phyloP scores from a whole-genome alignment of 2,329 filamentous ascomycete genomes.

The Penicillium sp. region DNA sequence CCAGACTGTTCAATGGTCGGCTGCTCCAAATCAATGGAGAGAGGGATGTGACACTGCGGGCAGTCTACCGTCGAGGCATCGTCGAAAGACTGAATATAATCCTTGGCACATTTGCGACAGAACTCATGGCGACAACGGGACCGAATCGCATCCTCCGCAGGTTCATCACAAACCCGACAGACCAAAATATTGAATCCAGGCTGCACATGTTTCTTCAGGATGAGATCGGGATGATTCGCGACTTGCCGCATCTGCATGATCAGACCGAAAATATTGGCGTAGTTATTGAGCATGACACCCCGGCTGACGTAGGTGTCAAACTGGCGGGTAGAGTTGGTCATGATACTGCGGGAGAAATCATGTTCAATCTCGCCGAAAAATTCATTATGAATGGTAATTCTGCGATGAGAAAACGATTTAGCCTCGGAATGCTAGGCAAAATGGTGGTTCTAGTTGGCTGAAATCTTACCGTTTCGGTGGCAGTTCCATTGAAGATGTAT shows the following conservation, averaged over 20 bases:
- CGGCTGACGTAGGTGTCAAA: slow-evolving; percentile 96
- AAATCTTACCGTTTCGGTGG: slow-evolving; percentile 74
- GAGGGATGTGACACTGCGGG: slow-evolving; percentile 84
- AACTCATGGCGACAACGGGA: slow-evolving; percentile 94
- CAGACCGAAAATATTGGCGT: slow-evolving; percentile 97
- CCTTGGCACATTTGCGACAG: slow-evolving; percentile 77
- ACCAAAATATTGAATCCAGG: slow-evolving; percentile 88
- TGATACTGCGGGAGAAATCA: slow-evolving; percentile 93
- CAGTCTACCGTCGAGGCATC: slow-evolving; percentile 63
- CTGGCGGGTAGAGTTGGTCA: slow-evolving; percentile 83
- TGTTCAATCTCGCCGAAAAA: slow-evolving; percentile 97
- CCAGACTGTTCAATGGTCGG: slow-evolving; percentile 94
- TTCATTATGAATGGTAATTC: slow-evolving; percentile 82
- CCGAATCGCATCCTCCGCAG: slow-evolving; percentile 89
- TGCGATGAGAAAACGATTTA: slow-evolving; percentile 14
- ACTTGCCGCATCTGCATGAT: slow-evolving; percentile 99
- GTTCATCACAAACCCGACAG: slow-evolving; percentile 94
- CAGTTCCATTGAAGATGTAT: slow-evolving; percentile 93
- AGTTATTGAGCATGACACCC: slow-evolving; percentile 93
- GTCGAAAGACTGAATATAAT: slow-evolving; percentile 77
- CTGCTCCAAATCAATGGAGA: slow-evolving; percentile 91
- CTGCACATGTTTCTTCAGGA: slow-evolving; percentile 82
- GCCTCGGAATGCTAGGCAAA: neutral
- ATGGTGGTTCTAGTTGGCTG: neutral
- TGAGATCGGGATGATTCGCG: slow-evolving; percentile 91